Conservation (phyloP, 257 asterid genomes). For the Primulina huaijiensis region DNA sequence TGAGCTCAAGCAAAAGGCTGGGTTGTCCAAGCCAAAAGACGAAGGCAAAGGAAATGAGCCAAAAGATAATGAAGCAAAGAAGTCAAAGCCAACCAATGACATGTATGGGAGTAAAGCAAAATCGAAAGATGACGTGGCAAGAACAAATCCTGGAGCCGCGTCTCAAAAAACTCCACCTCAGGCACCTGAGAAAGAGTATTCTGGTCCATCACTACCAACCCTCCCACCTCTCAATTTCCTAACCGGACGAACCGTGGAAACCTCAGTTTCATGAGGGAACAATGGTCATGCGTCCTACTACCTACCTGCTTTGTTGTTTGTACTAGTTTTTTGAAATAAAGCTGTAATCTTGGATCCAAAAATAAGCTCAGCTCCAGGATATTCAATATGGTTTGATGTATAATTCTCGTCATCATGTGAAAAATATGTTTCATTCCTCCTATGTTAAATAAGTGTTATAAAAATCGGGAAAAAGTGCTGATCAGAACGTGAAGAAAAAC, state of each 20-base stretch:
- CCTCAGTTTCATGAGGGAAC: constrained; percentile 28
- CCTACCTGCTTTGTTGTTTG: constrained; percentile 1
- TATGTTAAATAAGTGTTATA: no score
- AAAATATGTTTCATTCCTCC: no score
- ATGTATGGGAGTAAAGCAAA: constrained; percentile 18
- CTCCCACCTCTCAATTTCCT: constrained; percentile 18
- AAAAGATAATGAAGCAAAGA: constrained; percentile 30
- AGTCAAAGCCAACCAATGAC: constrained; percentile 16
- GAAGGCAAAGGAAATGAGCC: constrained; percentile 34
- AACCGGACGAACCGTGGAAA: constrained; percentile 32
- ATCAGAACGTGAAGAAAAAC: no score
- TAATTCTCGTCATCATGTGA: no score
- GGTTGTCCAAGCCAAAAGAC: constrained; percentile 32
- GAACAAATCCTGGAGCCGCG: constrained; percentile 17
- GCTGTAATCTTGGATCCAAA: no score
- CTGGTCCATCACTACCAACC: constrained; percentile 32
- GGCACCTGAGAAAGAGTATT: constrained; percentile 19
- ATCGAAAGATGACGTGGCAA: constrained; percentile 2
- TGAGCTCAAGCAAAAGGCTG: constrained; percentile 36
- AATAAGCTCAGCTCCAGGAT: no score
- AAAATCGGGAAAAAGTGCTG: no score
- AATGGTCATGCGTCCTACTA: background rate
- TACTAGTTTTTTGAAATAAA: no score
- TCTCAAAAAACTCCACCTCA: constrained; percentile 12
- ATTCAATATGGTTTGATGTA: no score